Conservation (phyloP, 2,329 filamentous ascomycete genomes). For the Cylindrodendrum hubeiense region DNA sequence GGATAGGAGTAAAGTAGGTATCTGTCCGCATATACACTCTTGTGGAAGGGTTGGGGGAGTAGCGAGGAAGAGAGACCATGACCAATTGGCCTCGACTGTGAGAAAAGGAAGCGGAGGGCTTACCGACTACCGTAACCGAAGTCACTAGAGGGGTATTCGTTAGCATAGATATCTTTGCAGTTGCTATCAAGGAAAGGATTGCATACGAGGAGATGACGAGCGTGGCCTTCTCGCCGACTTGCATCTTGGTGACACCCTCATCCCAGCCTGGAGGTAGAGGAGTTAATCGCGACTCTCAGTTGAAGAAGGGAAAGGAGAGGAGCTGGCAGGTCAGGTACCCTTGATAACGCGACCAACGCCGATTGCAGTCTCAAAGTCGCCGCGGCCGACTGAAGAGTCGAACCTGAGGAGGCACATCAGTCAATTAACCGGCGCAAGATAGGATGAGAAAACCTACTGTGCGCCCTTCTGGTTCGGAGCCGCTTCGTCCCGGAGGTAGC, state of each 20-base stretch:
- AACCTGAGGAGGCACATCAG: slow-evolving; percentile 71
- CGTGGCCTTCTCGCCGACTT: slow-evolving; percentile 88
- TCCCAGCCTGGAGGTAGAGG: slow-evolving; percentile 74
- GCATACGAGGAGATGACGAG: slow-evolving; percentile 76
- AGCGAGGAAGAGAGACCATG: not conserved
- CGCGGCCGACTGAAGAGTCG: slow-evolving; percentile 84
- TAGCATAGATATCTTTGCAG: slow-evolving; percentile 20
- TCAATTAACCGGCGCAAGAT: not conserved
- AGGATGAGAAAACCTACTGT: slow-evolving; percentile 67
- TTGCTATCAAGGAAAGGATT: not conserved
- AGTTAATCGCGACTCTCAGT: not conserved
- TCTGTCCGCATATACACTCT: too few species aligned
- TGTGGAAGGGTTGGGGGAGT: not conserved
- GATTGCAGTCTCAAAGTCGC: slow-evolving; percentile 82
- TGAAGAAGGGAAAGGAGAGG: not conserved
- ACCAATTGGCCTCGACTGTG: slow-evolving; percentile 20
- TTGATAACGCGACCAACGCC: slow-evolving; percentile 88
- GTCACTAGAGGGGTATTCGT: slow-evolving; percentile 59
- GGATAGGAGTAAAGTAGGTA: not conserved
- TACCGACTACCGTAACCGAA: slow-evolving; percentile 74
- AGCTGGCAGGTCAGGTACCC: slow-evolving; percentile 66
- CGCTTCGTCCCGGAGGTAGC: slow-evolving; percentile 80
- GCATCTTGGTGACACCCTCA: slow-evolving; percentile 88
- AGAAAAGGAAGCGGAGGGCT: slow-evolving; percentile 44
- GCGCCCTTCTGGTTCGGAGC: slow-evolving; percentile 75